Base-by-base conservation (phyloP, 345 rosid species). In the thale cress (Arabidopsis thaliana) region DNA sequence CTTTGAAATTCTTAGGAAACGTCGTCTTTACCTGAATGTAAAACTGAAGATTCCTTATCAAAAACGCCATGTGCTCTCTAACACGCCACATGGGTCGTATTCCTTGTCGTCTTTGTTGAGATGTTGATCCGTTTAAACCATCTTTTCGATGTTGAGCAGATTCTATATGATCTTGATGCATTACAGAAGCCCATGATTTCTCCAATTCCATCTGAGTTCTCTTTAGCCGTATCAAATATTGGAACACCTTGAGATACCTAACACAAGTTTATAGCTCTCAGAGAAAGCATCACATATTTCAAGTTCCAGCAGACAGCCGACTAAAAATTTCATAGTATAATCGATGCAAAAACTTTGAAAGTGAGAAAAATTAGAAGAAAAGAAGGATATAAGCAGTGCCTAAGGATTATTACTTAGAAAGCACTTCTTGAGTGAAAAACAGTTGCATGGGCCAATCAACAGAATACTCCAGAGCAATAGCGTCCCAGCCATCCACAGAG, bases 131-230 rank as follows among this genome's bases (percentile, higher is more conserved):
- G 32, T 79, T 87, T 37, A 69, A 62, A 60, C 74, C 76, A 37
- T 86, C 91, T 79, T 84, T 85, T n/a, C 83, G 86, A 65, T 76
- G 93, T 81, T 78, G 84, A 75, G 91, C 84, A 84, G 88, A 85
- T 84, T 90, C 90, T 67, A 84, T 78, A 82, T 89, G 97, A 78
- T 89, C 97, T 82, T 94, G 97, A 79, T 91, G 95, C 98, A 90
- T 94, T 77, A 86, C 97, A 77, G 96, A 87, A 23, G 97, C 98
- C 98, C 98, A 94, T 77, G 96, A 91, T 80, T 94, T 94, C 81
- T 94, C 98, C 85, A 94, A 80, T 78, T 94, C 98, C 96, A 94
- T 87, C 79, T 91, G 98, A 30, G 98, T 89, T 76, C 97, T 84
- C 73, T 91, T 91, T 45, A 94, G 93, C 76, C 92, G 84, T 79